Conservation (phyloP, 2,329 filamentous ascomycete species). For the Diaporthe sp. region DNA sequence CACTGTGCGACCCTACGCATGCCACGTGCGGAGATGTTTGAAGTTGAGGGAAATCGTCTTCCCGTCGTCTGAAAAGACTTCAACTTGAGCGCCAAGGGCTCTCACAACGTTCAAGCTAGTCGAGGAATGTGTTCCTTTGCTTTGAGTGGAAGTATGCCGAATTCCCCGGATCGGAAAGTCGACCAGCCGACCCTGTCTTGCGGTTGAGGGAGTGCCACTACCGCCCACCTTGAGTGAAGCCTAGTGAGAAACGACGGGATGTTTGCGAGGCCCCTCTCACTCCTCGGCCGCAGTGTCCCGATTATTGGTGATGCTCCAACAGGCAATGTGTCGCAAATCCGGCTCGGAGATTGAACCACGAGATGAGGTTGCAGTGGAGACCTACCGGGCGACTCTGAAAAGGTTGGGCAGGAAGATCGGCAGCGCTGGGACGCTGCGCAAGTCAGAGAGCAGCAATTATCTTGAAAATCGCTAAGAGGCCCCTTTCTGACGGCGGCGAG, state of each 20-base stretch:
- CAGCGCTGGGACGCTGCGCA: conserved; percentile 12
- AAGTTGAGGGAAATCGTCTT: conserved; percentile 24
- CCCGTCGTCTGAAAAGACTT: conserved; percentile 25
- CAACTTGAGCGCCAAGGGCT: background rate
- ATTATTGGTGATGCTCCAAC: conserved; percentile 8
- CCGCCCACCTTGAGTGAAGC: background rate
- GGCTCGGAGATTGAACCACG: conserved; percentile 24
- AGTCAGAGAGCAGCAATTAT: conserved; percentile 12
- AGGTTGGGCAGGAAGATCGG: conserved; percentile 38
- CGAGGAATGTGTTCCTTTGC: conserved; percentile 17
- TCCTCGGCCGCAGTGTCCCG: background rate
- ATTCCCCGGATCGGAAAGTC: conserved; percentile 21
- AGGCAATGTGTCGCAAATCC: background rate
- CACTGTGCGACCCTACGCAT: conserved; percentile 9
- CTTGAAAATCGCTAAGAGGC: conserved; percentile 4
- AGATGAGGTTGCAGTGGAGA: conserved; percentile 29
- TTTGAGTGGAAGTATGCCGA: conserved; percentile 19
- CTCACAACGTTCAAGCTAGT: conserved; percentile 30
- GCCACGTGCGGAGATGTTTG: conserved; percentile 29
- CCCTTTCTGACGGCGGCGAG: conserved; percentile 13
- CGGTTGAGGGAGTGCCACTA: conserved; percentile 9
- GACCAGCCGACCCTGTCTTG: conserved; percentile 24
- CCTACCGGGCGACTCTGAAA: background rate
- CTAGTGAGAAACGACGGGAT: background rate
- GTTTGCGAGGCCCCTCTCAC: conserved; percentile 8